Base-by-base conservation (phyloP, 2,329 filamentous ascomycete genomes). In the Truncatella angustata region DNA sequence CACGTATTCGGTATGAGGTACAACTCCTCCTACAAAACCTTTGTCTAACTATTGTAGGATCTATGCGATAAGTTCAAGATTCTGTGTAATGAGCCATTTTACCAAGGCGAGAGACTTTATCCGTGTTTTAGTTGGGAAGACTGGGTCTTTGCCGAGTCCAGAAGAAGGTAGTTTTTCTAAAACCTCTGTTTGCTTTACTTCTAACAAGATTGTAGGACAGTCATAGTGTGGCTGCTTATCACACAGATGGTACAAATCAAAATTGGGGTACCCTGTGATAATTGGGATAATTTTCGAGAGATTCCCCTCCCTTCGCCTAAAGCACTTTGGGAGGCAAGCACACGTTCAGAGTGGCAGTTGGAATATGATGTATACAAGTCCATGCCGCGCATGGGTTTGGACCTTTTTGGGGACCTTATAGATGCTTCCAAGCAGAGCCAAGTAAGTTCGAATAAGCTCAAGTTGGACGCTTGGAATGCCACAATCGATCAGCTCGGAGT, bases 31-130 rank as follows among this genome's bases (percentile, higher is more conserved):
- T 14, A 18, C 10, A 32, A 12, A 20, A 4, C n/a, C 7, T 32
- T 32, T 32, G 28, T 14, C 9, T 34, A 14, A 7, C 23, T 35
- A 11, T 34, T 11, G 3, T 18, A 47, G 44, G 23, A 14, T 11
- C 44, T 47, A 7, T 47, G 44, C n/a, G 44, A 47, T 7, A 47
- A 28, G 7, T 47, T 47, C 28, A 47, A 35, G n/a, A 4, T 9
- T 1, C 23, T 47, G 28, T 47, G 44, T 14, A 23, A 47, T 18
- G 24, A 47, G 28, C 44, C 28, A 4, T 35, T 47, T 28, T 47
- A 23, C 11, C 44, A 20, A 11, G 7, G 34, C 11, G 44, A 47
- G 7, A 34, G 44, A 4, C 10, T 32, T 4, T 34, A 32, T 7
- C 44, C 44, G 14, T 30, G 44, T 18, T 47, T 28, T 18, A 12